A percentile compares a stretch with the other conserved stretches of the same genome.
phyloP scores from a whole-genome alignment of 352 stramenopile species.

The Globisporangium heterothallicum region DNA sequence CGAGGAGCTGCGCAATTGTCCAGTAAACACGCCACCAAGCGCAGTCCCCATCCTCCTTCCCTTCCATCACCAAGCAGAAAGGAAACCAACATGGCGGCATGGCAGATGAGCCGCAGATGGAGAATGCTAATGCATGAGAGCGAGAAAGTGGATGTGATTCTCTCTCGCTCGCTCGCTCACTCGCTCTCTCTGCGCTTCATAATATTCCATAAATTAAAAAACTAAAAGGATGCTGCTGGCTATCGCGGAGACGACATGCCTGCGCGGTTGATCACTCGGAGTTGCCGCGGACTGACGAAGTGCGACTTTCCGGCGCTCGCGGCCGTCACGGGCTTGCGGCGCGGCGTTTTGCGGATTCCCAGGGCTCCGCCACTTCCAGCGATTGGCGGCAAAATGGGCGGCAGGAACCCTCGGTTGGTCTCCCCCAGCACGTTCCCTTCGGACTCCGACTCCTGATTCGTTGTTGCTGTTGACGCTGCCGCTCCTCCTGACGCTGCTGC shows the following conservation, averaged over 20 bases:
- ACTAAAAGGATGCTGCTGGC: too few species aligned
- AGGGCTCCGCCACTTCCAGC: conserved; percentile 5
- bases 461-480: not conserved
- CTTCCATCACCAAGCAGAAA: not conserved
- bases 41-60: not conserved
- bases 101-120: too few species aligned
- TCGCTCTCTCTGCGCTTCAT: too few species aligned
- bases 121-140: too few species aligned
- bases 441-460: conserved; percentile 11
- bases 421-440: conserved; percentile 29
- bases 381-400: conserved; percentile 20
- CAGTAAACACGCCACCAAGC: not conserved
- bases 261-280: conserved; percentile 22
- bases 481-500: conserved; percentile 5
- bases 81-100: too few species aligned
- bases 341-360: conserved; percentile 38
- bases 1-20: too few species aligned
- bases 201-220: too few species aligned
- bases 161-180: too few species aligned
- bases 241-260: conserved; percentile 7
- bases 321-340: conserved; percentile 38
- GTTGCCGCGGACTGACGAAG: conserved; percentile 35
- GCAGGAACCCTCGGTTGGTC: conserved; percentile 31
- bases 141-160: too few species aligned
- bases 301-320: conserved; percentile 34